Evolutionary conservation across 139 green algal genomes (phyloP).

Genomic region (Chlamydomonas eustigma): DNA sequence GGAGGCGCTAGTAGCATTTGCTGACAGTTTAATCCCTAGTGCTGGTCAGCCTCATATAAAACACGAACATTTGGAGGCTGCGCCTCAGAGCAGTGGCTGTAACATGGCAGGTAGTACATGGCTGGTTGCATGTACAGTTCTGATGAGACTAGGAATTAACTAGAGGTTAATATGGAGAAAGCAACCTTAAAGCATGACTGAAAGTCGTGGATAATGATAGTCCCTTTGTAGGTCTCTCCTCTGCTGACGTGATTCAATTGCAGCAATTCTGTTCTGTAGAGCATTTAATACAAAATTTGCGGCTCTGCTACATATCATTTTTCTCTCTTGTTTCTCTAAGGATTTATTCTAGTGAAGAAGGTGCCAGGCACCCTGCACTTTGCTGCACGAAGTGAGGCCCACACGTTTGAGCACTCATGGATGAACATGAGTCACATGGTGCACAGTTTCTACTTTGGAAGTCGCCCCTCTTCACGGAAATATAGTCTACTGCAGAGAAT

Average conservation of each 20-base stretch:
- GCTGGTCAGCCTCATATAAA: conserved; percentile 65
- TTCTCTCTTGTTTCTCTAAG: too few species aligned
- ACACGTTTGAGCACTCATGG: conserved; percentile 80
- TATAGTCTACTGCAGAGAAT: conserved; percentile 44
- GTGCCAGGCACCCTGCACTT: conserved; percentile 89
- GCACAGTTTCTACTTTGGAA: conserved; percentile 66
- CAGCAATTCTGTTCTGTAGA: too few species aligned
- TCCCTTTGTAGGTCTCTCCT: too few species aligned
- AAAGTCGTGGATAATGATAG: too few species aligned
- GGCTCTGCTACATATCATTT: too few species aligned
- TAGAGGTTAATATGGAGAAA: too few species aligned
- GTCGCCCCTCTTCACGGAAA: conserved; percentile 60
- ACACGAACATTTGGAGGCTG: conserved; percentile 33
- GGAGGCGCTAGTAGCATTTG: conserved; percentile 77
- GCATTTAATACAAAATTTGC: too few species aligned
- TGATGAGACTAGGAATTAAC: too few species aligned
- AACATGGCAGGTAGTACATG: conserved; percentile 67
- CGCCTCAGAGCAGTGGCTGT: conserved; percentile 52
- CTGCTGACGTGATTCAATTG: too few species aligned
- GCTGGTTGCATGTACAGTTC: too few species aligned
- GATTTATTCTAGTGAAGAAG: conserved; percentile 98
- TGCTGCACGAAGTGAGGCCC: conserved; percentile 64
- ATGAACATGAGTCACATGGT: conserved; percentile 74
- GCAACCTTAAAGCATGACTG: too few species aligned
- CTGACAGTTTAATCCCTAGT: conserved; percentile 71